Evolutionary conservation across 805 yeast genomes (phyloP), one percentile per base, ranked within the genome.

Genomic region (Candida arabinofermentans): DNA sequence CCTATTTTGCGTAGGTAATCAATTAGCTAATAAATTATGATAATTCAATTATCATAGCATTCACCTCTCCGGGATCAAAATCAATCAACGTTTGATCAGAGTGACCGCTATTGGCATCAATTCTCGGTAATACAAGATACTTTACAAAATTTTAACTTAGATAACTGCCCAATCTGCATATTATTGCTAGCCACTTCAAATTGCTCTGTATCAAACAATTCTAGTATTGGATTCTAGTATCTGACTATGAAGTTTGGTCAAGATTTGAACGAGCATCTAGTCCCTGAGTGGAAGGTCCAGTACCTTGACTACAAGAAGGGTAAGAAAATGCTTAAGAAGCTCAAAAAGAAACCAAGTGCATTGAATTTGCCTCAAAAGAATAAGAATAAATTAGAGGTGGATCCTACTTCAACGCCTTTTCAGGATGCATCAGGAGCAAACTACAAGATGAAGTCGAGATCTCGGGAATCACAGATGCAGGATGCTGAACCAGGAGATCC

Each of bases 251-350:
- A 83, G 64, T 83, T 83, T 57, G 83, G 81, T 10, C 83, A 79
- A 47, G 77, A 84, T 19, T 66, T 83, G 43, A 75, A 72, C 48
- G 83, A 81, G 37, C 82, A 82, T 42, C 71, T 79, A 27, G 84
- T 85, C 42, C 96, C 96, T 4, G 95, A 85, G 55, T 90, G 97
- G 97, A 80, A 78, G 55, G 82, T 79, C 40, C 81, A 81, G 55
- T 90, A 90, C 57, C 70, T 90, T 26, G 84, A 86, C 55, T 83
- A 83, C 58, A 79, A 80, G 51, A 58, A 62, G 34, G 71, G 76
- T 24, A 69, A 67, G 52, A 66, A 65, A 50, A 51, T 62, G 47
- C 54, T 70, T 38, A 68, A 59, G 44, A 58, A 55, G 37, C 42
- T 57, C n/a, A 41, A 43, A 29, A 48, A 49, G 41, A 50, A 49